These are phyloP conservation scores for Senna tora DNA, from an alignment of 306 rosid genomes.

Conservation along the genomic window DNA sequence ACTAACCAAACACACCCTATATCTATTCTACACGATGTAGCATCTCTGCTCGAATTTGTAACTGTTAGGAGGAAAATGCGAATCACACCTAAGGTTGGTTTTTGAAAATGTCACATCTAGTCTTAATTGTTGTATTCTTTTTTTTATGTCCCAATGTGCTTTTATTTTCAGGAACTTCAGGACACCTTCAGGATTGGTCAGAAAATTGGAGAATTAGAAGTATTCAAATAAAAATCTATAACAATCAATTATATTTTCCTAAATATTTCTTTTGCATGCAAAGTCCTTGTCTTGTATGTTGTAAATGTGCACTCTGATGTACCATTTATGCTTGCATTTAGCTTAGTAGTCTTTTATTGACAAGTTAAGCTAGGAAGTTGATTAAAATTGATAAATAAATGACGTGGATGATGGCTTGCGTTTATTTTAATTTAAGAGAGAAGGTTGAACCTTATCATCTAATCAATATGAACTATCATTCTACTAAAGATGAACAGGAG, in stretches of 20 bases:
- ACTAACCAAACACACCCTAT: too few relatives aligned
- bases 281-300: background rate
- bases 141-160: conserved; percentile 17
- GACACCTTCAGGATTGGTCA: conserved; percentile 2
- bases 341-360: background rate
- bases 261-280: background rate
- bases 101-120: background rate
- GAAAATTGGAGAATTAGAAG: conserved; percentile 33
- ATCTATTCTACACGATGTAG: conserved; percentile 41
- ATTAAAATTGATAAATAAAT: background rate
- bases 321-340: background rate
- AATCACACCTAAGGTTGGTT: conserved; percentile 49
- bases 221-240: too few relatives aligned
- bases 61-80: conserved; percentile 46
- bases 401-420: background rate
- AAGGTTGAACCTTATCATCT: conserved; percentile 8
- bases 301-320: background rate
- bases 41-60: conserved; percentile 45
- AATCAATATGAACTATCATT: conserved; percentile 1
- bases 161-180: conserved; percentile 41
- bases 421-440: conserved; percentile 38
- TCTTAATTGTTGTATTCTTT: background rate
- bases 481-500: conserved; percentile 45
- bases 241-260: background rate
- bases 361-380: background rate